These are phyloP conservation scores for Leptographium procerum DNA, from an alignment of 2,329 filamentous ascomycete genomes.

Conservation along the genomic window DNA sequence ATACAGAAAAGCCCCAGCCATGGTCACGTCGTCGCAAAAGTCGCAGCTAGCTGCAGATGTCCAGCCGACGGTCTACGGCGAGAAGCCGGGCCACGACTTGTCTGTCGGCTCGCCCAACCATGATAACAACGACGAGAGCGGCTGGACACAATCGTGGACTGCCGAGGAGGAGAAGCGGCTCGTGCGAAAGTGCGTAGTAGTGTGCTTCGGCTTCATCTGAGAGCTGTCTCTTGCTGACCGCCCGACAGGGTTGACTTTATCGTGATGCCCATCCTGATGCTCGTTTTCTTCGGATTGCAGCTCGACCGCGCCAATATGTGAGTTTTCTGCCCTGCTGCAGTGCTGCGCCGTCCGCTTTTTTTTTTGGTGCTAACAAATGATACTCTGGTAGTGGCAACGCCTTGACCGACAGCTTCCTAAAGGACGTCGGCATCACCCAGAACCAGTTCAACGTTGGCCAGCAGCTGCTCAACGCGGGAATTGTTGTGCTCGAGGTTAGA, in stretches of 20 bases:
- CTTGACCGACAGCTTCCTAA: slow-evolving; percentile 15
- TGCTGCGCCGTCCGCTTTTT: no score
- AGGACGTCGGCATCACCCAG: slow-evolving; percentile 24
- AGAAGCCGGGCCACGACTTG: no score
- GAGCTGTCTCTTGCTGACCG: no score
- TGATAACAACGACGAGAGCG: neutral
- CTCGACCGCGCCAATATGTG: slow-evolving; percentile 26
- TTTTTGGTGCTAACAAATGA: no score
- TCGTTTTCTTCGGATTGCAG: slow-evolving; percentile 31
- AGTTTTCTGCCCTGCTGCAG: neutral
- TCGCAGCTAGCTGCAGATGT: neutral
- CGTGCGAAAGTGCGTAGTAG: no score
- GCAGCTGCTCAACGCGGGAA: slow-evolving; percentile 23
- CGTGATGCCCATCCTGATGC: slow-evolving; percentile 30
- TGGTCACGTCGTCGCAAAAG: neutral
- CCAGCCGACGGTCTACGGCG: neutral
- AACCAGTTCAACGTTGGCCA: slow-evolving; percentile 34
- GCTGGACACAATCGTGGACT: slow-evolving; percentile 4
- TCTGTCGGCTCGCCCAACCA: no score
- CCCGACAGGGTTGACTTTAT: slow-evolving; percentile 26
- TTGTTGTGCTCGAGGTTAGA: slow-evolving; percentile 11
- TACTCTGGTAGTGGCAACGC: slow-evolving; percentile 15
- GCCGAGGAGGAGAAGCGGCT: slow-evolving; percentile 3
- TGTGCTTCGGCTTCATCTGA: no score
- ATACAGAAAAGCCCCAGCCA: no score